These are phyloP conservation scores for Cyclotella distinguenda DNA, from an alignment of 108 stramenopile species.

Conservation along the genomic window DNA sequence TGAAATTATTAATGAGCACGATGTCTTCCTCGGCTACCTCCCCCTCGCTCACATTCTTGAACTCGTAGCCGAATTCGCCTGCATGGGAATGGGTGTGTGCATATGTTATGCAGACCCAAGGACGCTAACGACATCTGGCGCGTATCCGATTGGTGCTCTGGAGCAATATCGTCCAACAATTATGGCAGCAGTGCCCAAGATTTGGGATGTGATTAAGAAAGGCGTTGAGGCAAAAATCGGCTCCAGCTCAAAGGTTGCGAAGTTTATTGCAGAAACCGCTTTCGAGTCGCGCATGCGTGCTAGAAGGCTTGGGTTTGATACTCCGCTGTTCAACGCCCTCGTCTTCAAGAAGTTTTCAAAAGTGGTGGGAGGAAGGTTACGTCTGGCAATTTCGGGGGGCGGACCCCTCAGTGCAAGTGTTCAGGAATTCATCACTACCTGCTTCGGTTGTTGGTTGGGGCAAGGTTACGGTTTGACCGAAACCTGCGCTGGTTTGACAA, in stretches of 20 bases:
- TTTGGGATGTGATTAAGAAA: constrained; percentile 95
- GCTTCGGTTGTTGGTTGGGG: constrained; percentile 74
- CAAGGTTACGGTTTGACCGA: constrained; percentile 91
- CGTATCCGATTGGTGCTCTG: constrained; percentile 83
- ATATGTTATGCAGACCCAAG: constrained; percentile 88
- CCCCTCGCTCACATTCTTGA: constrained; percentile 90
- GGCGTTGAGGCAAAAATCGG: constrained; percentile 83
- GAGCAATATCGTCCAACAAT: constrained; percentile 82
- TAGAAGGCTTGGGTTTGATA: constrained; percentile 72
- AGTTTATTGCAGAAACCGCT: constrained; percentile 71
- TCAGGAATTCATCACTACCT: constrained; percentile 78
- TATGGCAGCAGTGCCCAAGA: constrained; percentile 91
- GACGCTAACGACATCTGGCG: constrained; percentile 74
- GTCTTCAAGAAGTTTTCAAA: constrained; percentile 89
- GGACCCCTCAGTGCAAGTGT: constrained; percentile 85
- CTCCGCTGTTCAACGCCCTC: constrained; percentile 84
- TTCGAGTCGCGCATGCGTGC: constrained; percentile 68
- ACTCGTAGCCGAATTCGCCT: constrained; percentile 79
- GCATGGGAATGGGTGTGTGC: constrained; percentile 56
- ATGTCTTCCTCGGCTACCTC: constrained; percentile 68
- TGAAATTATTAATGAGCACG: constrained; percentile 30
- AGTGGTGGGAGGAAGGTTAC: constrained; percentile 75
- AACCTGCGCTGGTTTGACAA: constrained; percentile 78
- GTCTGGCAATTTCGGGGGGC: constrained; percentile 81
- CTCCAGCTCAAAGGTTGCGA: constrained; percentile 57